Evolutionary conservation across 495 filamentous ascomycete genomes (phyloP), one percentile per base, ranked within the genome.

Genomic region (Alectoria sarmentosa): DNA sequence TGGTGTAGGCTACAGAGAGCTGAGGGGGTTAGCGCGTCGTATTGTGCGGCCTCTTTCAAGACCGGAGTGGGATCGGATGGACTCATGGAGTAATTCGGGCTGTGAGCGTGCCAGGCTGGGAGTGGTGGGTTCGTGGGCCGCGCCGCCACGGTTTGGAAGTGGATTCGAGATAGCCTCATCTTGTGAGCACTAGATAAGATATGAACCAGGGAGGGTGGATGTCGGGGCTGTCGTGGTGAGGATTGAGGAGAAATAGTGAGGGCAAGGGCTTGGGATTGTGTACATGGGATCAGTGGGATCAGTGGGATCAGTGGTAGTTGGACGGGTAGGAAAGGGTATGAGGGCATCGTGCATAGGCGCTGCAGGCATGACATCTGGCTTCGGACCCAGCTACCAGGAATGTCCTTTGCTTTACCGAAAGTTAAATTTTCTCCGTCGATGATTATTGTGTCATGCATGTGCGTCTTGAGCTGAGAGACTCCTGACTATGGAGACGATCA

Each of bases 331-430:
- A 32, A 36, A n/a, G n/a, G 30, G 14, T 17, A 55, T 55, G 52
- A 55, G 34, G 52, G 52, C 52, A 55, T 55, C 52, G 52, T 55
- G 52, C 52, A 55, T 55, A 55, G 52, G 52, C 52, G 52, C 52
- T 55, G 52, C 52, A 55, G 30, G 52, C 52, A 34, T 55, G 52
- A 55, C 52, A 55, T 55, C 52, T 55, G 52, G 49, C 52, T 55
- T 55, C 30, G 52, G 52, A 55, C 52, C 52, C 52, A 55, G 52
- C 52, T 55, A 55, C 52, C 52, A 11, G 52, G 52, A 54, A 55
- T 55, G 52, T 55, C 52, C 34, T 55, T 55, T 6, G 8, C 15
- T 55, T 32, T 55, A 30, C 52, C 52, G 52, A 34, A 55, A 55
- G 28, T 55, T 10, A 55, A 55, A 19, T 9, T 55, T 32, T 55